Evolutionary conservation across 225 moss, liverwort and hornwort species (phyloP), one percentile per base, ranked within the genome.

Genomic region (Thuidium tamariscinum): DNA sequence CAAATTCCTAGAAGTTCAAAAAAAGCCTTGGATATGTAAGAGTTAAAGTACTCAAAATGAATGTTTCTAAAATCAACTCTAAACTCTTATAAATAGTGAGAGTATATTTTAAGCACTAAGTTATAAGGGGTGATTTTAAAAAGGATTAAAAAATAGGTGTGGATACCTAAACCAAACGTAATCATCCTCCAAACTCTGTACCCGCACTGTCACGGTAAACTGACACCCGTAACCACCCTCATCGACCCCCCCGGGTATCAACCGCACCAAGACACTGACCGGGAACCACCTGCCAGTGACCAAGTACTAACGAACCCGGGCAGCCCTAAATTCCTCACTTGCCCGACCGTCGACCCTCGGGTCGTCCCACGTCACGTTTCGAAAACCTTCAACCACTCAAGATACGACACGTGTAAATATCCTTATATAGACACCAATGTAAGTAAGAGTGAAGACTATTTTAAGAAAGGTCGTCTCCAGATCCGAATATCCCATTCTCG

Each of bases 51-150:
- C n/a, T n/a, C n/a, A n/a, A n/a, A n/a, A 36, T 9, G 9, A 49
- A 49, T 3, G 25, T 13, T 25, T 25, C 16, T 3, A 3, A 27
- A 69, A 42, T 0, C 0, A 2, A 16, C 3, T 27, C 5, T 70
- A 42, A 1, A 26, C 2, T 41, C 5, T 70, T 2, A 10, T 16
- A 1, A 26, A 3, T 42, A 9, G 16, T 9, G 0, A 13, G 0
- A 41, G 1, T 1, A 4, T 1, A 70, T 9, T 70, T 16, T 16
- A 42, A 13, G 0, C 5, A 16, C n/a, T 0, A 0, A 42, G 16
- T 42, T 70, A 0, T 12, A 22, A 0, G 5, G 26, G 1, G 1
- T 1, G 5, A 5, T 69, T 69, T 4, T 69, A 13, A 1, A 36
- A 36, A 66, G 20, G 19, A 10, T 3, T 65, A 10, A 1, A 0